Conservation (phyloP, 1,284 basidiomycete species). For the Trametes versicolor region DNA sequence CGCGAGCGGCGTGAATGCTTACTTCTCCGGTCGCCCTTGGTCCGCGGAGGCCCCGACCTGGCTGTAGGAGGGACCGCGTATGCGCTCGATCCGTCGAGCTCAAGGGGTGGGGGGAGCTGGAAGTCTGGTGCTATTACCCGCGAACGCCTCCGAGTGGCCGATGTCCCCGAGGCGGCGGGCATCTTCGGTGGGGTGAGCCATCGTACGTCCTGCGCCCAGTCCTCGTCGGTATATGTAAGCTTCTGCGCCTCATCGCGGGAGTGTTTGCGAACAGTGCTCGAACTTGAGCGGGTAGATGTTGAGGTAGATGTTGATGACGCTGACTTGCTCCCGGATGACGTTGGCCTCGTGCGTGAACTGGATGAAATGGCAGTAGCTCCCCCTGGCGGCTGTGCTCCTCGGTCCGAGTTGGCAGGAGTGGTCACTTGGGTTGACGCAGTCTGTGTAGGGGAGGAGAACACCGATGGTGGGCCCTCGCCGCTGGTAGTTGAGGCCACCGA, state of each 20-base stretch:
- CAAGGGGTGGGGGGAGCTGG: conserved; percentile 32
- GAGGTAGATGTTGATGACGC: conserved; percentile 33
- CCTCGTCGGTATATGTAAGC: conserved; percentile 56
- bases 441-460: conserved; percentile 44
- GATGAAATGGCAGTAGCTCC: too few species aligned
- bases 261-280: conserved; percentile 40
- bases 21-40: conserved; percentile 36
- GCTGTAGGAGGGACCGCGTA: conserved; percentile 20
- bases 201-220: conserved; percentile 72
- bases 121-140: conserved; percentile 37
- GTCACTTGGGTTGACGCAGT: conserved; percentile 42
- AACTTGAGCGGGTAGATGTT: conserved; percentile 28
- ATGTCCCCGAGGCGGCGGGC: conserved; percentile 38
- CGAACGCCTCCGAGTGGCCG: conserved; percentile 32
- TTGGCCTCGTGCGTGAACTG: conserved; percentile 30
- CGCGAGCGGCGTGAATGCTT: conserved; percentile 35
- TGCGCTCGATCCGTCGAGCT: conserved; percentile 4
- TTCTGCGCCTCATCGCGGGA: conserved; percentile 41
- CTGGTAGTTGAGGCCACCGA: conserved; percentile 50
- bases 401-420: conserved; percentile 39
- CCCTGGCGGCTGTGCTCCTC: conserved; percentile 22
- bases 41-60: conserved; percentile 32
- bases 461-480: conserved; percentile 33
- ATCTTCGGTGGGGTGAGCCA: conserved; percentile 61
- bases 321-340: conserved; percentile 28